A percentile compares a stretch with the other conserved stretches of the same genome.
Evolutionary conservation across 495 filamentous ascomycete genomes (phyloP).

Genomic region (Talaromyces liani): DNA sequence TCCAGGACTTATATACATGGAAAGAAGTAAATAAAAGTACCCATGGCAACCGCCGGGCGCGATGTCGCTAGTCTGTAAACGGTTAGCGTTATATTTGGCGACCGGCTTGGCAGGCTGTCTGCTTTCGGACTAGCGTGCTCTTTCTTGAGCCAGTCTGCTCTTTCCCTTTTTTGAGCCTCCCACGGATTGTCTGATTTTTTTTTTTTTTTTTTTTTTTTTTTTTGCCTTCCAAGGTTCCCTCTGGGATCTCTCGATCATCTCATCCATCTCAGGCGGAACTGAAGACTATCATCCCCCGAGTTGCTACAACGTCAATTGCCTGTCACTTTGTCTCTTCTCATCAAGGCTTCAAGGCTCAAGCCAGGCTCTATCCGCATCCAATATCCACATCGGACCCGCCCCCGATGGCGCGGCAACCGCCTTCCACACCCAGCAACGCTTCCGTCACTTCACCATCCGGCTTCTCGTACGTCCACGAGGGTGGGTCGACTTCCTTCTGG

Average conservation of each 20-base stretch:
- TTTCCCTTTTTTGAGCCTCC: conserved; percentile 1
- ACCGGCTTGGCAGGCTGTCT: conserved; percentile 13
- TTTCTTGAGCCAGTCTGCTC: background rate
- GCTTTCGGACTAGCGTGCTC: conserved; percentile 7
- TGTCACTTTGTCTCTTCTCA: background rate
- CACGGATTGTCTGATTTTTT: background rate
- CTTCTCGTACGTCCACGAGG: conserved; percentile 23
- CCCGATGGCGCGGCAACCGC: conserved; percentile 24
- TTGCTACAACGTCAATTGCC: background rate
- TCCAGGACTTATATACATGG: background rate
- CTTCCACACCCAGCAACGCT: conserved; percentile 16
- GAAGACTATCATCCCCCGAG: background rate
- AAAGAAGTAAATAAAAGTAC: conserved; percentile 3
- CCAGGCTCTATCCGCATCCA: background rate
- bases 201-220: background rate
- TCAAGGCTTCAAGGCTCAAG: background rate
- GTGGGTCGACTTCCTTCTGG: conserved; percentile 27
- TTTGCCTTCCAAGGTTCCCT: background rate
- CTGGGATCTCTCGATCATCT: background rate
- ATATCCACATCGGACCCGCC: conserved; percentile 4
- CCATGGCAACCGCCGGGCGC: background rate
- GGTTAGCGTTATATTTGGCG: conserved; percentile 34
- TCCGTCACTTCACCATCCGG: conserved; percentile 6
- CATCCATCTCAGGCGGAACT: background rate
- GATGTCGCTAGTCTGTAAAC: background rate